These are phyloP conservation scores for Aspergillus kassunensis DNA, from an alignment of 495 filamentous ascomycete species.

Conservation along the genomic window DNA sequence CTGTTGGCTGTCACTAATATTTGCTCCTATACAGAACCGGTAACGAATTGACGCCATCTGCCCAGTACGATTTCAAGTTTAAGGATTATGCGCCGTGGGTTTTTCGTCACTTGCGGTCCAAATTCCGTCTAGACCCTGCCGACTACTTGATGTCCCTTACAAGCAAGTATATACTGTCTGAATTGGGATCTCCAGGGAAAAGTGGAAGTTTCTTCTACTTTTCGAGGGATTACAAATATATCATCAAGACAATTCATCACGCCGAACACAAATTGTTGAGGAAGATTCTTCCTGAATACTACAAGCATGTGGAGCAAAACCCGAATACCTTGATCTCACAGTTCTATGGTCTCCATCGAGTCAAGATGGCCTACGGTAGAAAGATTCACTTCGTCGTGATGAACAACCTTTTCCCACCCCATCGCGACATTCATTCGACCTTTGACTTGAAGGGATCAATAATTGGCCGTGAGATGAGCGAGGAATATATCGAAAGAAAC, in stretches of 20 bases:
- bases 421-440: conserved; percentile 94
- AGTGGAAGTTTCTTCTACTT: conserved; percentile 99
- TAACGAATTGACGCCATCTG: conserved; percentile 94
- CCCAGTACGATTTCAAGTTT: conserved; percentile 99
- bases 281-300: conserved; percentile 90
- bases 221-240: conserved; percentile 99
- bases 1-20: conserved; percentile 13
- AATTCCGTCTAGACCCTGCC: conserved; percentile 89
- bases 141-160: conserved; percentile 98
- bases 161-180: conserved; percentile 97
- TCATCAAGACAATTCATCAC: conserved; percentile 99
- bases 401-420: conserved; percentile 98
- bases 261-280: conserved; percentile 92
- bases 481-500: conserved; percentile 82
- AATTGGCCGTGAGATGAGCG: conserved; percentile 83
- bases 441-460: conserved; percentile 99
- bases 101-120: conserved; percentile 85
- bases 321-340: conserved; percentile 96
- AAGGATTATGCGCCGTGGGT: conserved; percentile 99
- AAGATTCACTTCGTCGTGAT: conserved; percentile 99
- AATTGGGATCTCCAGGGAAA: conserved; percentile 95
- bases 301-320: conserved; percentile 85
- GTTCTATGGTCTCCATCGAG: conserved; percentile 95
- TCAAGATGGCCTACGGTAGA: conserved; percentile 96
- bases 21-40: conserved; percentile 60